Base-by-base conservation (phyloP, 2,329 filamentous ascomycete genomes). In the Neopestalotiopsis sp. region DNA sequence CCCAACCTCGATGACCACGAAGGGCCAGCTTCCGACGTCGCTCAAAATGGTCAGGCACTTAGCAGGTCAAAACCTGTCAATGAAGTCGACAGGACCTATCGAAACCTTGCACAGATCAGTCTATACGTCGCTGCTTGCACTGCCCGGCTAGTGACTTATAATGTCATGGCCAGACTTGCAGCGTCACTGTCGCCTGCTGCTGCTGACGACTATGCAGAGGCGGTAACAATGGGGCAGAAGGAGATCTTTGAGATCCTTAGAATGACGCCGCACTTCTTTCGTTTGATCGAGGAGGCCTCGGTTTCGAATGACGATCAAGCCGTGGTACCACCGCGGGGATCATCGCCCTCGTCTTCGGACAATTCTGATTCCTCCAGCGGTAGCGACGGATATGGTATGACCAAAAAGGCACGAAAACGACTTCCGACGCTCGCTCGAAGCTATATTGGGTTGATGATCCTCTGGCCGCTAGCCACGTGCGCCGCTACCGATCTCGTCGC, bases 101-200 rank as follows among this genome's bases (percentile, higher is more conserved):
- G 42, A 34, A 67, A 24, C 20, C 56, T 67, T 4, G 65, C 65
- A 28, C 20, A 34, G 14, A 57, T 59, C 30, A 68, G 61, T 28
- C 59, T 68, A 2, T 59, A 68, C 17, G 45, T 68, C 2, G 20
- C 24, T 14, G 66, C 20, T 2, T 68, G 66, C 20, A 49, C 42
- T 17, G 66, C 66, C 32, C 40, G 66, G 59, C 42, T 68, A 14
- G 42, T 68, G 6, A 68, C 45, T 4, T 57, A 45, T 38, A 68
- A 68, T 32, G 45, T 64, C n/a, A 68, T 68, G 66, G 66, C 66
- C n/a, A 38, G 66, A 30, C 53, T 61, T 10, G 66, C 66, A 61
- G 59, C 56, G 6, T 24, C 42, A 17, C 28, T 68, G 7, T 42
- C 40, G 12, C 38, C 5, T 20, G n/a, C n/a, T n/a, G 66, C 30